Evolutionary conservation across 345 rosid genomes (phyloP).

Genomic region (Lumnitzera littorea): DNA sequence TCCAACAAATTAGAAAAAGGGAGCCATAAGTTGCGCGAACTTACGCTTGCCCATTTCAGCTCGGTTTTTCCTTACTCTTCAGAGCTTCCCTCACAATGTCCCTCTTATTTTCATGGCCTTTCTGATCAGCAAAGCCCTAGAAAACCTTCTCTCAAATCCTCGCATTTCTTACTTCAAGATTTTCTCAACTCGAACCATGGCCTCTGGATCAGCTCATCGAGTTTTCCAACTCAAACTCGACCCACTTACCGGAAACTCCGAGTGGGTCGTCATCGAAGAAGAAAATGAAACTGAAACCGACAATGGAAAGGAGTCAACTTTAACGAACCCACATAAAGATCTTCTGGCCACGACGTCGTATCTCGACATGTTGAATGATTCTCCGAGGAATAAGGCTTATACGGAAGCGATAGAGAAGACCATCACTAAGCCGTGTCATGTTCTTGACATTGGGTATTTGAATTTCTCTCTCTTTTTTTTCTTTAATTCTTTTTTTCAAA

Average conservation of each 20-base stretch:
- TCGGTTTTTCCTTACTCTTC: too few species aligned
- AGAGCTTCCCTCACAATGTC: not conserved
- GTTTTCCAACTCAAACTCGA: conserved; percentile 56
- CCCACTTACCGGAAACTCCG: conserved; percentile 59
- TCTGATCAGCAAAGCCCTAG: not conserved
- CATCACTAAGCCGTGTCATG: conserved; percentile 64
- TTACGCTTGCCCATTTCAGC: too few species aligned
- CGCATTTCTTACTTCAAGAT: conserved; percentile 7
- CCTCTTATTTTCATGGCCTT: not conserved
- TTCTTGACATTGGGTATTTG: conserved; percentile 79
- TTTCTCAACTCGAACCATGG: conserved; percentile 30
- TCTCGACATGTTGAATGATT: conserved; percentile 73
- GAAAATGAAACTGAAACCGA: conserved; percentile 14
- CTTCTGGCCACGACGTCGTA: conserved; percentile 59
- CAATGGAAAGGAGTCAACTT: conserved; percentile 4
- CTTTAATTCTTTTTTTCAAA: not conserved
- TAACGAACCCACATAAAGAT: conserved; percentile 20
- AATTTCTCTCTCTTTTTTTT: not conserved
- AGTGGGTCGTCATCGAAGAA: conserved; percentile 59
- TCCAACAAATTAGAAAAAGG: too few species aligned
- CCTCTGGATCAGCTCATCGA: conserved; percentile 30
- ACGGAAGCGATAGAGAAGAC: conserved; percentile 53
- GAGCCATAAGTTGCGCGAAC: too few species aligned
- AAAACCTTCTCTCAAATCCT: conserved; percentile 1
- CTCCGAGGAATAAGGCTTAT: conserved; percentile 42